Evolutionary conservation across 2,329 filamentous ascomycete genomes (phyloP).

Genomic region (Pseudogymnoascus sp.): DNA sequence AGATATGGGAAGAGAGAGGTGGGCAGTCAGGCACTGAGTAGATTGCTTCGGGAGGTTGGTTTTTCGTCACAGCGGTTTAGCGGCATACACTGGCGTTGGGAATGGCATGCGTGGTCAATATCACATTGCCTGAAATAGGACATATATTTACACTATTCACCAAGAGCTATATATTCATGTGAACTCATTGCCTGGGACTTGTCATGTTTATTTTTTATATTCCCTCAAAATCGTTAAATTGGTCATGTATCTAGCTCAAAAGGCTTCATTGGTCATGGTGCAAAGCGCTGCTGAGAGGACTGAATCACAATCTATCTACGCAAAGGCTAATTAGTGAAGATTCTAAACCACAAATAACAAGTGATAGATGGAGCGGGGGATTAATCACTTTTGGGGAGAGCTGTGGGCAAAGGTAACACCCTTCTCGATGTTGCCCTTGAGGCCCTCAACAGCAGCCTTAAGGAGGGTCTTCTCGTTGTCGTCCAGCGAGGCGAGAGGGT

Average conservation of each 20-base stretch:
- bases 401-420: conserved; percentile 84
- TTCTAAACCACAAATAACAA: conserved; percentile 1
- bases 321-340: conserved; percentile 20
- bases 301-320: conserved; percentile 39
- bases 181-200: neutral
- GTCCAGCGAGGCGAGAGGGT: conserved; percentile 70
- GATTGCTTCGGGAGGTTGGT: neutral
- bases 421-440: conserved; percentile 92
- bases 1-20: neutral
- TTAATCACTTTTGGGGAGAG: conserved; percentile 77
- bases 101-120: neutral
- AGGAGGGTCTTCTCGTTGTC: conserved; percentile 87
- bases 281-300: conserved; percentile 11
- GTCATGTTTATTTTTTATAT: conserved; percentile 8
- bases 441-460: conserved; percentile 64
- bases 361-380: conserved; percentile 19
- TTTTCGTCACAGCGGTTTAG: conserved; percentile 19
- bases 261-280: neutral
- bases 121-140: neutral
- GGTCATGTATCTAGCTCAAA: neutral
- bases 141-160: neutral
- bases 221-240: conserved; percentile 1
- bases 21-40: neutral
- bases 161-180: neutral
- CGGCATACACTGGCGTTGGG: conserved; percentile 22